Evolutionary conservation across 2,329 filamentous ascomycete genomes (phyloP), one percentile per base, ranked within the genome.

Genomic region (Paecilomyces sp.): DNA sequence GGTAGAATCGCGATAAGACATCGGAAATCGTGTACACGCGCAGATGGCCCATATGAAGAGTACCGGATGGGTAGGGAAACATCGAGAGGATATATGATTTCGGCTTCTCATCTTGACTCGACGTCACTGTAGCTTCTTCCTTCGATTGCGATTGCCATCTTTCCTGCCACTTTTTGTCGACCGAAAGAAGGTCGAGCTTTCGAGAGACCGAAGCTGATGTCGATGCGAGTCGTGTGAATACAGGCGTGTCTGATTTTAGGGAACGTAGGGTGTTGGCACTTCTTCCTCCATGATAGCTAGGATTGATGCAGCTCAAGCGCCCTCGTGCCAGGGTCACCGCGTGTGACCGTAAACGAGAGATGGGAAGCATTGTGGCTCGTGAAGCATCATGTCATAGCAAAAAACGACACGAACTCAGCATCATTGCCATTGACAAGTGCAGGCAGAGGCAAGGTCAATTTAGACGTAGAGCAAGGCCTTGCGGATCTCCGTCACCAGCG

Each of bases 41-140:
- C 47, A 96, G 79, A 73, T 96, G 92, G 13, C 92, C 92, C 62
- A 96, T 85, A 72, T 96, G 92, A 30, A 96, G 82, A 31, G 86
- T 87, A 31, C 92, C 92, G 0, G 92, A 96, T 0, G 92, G 92
- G 72, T 96, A 96, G 0, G 92, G 92, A 70, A 96, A 96, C 92
- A 96, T 96, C 64, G 92, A 88, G 58, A 96, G 80, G 62, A 96
- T 85, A 72, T 93, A 96, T 30, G 76, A 77, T 61, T 79, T 81
- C 18, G 70, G 72, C 64, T 74, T 73, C 31, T 64, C 57, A 24
- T 66, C 66, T 50, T 58, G 31, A 34, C 59, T 51, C 22, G 52
- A 50, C 25, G 58, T 60, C 41, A 52, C 36, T 5, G 59, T 57
- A 11, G 57, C 47, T 41, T 58, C 62, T 55, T 22, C 22, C 4